These are phyloP conservation scores for Calonectria fujianensis DNA, from an alignment of 2,329 filamentous ascomycete genomes.

Conservation along the genomic window DNA sequence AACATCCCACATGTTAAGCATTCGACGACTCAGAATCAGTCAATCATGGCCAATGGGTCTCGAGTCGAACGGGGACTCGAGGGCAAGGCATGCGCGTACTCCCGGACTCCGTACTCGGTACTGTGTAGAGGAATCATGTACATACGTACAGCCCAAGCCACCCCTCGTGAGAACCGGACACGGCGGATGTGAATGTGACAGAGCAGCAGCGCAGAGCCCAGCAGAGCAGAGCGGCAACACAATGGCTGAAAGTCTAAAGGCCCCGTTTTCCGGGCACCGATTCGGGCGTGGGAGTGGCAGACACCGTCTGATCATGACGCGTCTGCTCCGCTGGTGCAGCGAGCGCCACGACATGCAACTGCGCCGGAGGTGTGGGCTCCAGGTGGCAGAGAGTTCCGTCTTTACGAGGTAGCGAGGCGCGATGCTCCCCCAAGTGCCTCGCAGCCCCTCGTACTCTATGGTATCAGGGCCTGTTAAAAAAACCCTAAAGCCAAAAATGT, in stretches of 20 bases:
- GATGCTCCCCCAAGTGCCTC: constrained; percentile 26
- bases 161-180: constrained; percentile 15
- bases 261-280: constrained; percentile 31
- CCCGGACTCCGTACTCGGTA: constrained; percentile 17
- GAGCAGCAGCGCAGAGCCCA: neutral
- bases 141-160: constrained; percentile 15
- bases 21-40: constrained; percentile 17
- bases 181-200: constrained; percentile 20
- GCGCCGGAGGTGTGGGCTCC: constrained; percentile 41
- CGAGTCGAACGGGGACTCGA: constrained; percentile 18
- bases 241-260: constrained; percentile 23
- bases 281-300: constrained; percentile 27
- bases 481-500: constrained; percentile 33
- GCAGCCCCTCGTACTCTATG: constrained; percentile 30
- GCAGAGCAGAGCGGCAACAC: neutral
- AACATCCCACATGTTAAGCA: constrained; percentile 28
- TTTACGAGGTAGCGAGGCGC: constrained; percentile 39
- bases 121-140: constrained; percentile 1
- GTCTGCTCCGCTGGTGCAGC: constrained; percentile 53
- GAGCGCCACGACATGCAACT: constrained; percentile 48
- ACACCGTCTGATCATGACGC: constrained; percentile 53
- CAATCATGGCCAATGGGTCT: constrained; percentile 30
- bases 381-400: constrained; percentile 39
- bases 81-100: constrained; percentile 25
- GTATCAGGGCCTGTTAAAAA: constrained; percentile 13